Evolutionary conservation across 208 protist genomes (phyloP).

Genomic region (Trypanosoma melophagium): DNA sequence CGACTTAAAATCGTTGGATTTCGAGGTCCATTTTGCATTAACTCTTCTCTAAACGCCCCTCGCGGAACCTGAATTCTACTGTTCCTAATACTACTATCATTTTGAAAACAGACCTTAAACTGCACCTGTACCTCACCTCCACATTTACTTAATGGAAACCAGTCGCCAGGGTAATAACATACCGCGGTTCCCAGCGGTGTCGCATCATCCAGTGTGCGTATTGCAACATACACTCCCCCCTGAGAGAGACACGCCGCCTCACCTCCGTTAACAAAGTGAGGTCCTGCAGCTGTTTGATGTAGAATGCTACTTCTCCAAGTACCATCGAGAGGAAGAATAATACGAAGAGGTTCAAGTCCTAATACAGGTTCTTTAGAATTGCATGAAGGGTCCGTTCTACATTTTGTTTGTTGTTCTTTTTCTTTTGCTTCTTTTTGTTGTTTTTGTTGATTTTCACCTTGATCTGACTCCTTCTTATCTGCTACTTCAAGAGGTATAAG

Average conservation of each 20-base stretch:
- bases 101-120: constrained; percentile 27
- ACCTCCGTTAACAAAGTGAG: not conserved
- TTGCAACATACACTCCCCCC: constrained; percentile 22
- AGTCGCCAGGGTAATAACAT: constrained; percentile 24
- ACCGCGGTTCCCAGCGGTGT: constrained; percentile 23
- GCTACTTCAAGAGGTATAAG: not conserved
- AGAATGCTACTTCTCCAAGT: not conserved
- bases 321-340: constrained; percentile 17
- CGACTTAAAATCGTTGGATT: no score
- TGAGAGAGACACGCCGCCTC: not conserved
- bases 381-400: no score
- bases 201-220: constrained; percentile 23
- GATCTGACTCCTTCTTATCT: not conserved
- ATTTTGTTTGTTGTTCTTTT: no score
- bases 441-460: not conserved
- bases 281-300: not conserved
- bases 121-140: constrained; percentile 29
- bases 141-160: constrained; percentile 29
- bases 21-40: not conserved
- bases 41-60: not conserved
- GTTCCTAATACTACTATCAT: not conserved
- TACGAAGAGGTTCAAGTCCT: constrained; percentile 16
- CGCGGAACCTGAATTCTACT: no score
- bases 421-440: no score
- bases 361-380: not conserved